phyloP scores from a whole-genome alignment of 208 protist genomes.

The Phytomonas sp. region DNA sequence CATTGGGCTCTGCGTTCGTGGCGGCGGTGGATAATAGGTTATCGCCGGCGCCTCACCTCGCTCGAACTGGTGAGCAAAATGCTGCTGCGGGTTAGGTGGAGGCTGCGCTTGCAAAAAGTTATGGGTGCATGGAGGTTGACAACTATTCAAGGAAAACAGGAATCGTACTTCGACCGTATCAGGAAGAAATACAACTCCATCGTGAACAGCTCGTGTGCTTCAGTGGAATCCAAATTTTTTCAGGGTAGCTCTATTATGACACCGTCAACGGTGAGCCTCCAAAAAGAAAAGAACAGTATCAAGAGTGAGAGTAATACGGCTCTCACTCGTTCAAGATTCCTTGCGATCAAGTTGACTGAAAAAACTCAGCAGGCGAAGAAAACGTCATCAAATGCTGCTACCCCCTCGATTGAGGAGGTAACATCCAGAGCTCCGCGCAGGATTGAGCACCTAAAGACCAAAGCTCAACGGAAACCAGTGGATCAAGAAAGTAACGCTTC shows the following conservation, averaged over 20 bases:
- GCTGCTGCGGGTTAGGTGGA: constrained; percentile 21
- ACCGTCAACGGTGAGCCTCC: neutral
- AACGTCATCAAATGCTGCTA: neutral
- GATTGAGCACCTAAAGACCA: neutral
- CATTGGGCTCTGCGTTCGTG: constrained; percentile 67
- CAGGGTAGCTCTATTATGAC: neutral
- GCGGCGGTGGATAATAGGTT: constrained; percentile 24
- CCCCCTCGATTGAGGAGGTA: neutral
- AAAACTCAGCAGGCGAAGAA: neutral
- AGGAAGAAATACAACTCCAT: constrained; percentile 45
- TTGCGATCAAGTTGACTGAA: neutral
- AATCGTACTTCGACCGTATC: constrained; percentile 24
- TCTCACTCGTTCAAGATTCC: neutral
- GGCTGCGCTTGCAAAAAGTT: constrained; percentile 22
- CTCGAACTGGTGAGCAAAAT: constrained; percentile 6
- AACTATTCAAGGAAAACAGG: constrained; percentile 22
- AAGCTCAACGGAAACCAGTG: neutral
- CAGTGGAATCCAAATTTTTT: constrained; percentile 26
- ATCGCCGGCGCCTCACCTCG: constrained; percentile 14
- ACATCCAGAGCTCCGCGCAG: neutral
- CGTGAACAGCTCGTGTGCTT: constrained; percentile 29
- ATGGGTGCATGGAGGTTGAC: constrained; percentile 49
- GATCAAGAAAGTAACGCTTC: neutral
- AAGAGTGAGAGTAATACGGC: neutral
- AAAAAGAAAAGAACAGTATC: neutral